These are phyloP conservation scores for Bolboschoenus planiculmis DNA, from an alignment of 176 grass and related monocot species.

Conservation along the genomic window DNA sequence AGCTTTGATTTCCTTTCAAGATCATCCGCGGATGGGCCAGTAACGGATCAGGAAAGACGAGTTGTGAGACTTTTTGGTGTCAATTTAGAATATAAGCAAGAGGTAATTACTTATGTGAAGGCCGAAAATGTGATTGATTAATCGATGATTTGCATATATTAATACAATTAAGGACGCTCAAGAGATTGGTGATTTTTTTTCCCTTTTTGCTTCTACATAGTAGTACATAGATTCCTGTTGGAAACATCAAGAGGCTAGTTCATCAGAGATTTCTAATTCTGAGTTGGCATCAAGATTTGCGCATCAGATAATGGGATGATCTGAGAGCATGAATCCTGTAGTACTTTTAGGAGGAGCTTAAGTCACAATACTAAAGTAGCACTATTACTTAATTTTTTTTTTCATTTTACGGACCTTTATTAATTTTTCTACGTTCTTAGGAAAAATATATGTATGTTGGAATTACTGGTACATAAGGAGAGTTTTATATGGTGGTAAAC, in stretches of 20 bases:
- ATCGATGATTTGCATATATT: not conserved
- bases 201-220: not conserved
- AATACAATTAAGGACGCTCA: not conserved
- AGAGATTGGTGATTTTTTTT: not conserved
- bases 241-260: not conserved
- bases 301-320: not conserved
- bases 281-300: not conserved
- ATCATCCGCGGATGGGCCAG: not conserved
- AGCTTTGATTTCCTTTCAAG: not conserved
- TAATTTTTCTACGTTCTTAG: not conserved
- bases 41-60: not conserved
- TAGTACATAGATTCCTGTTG: not conserved
- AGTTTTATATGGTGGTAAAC: not conserved
- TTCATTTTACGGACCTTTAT: not conserved
- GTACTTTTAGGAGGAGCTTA: not conserved
- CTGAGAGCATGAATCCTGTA: not conserved
- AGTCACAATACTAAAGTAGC: not conserved
- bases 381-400: not conserved
- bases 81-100: constrained; percentile 38
- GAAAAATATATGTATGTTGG: not conserved
- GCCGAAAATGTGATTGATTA: not conserved
- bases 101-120: not conserved
- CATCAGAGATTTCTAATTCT: not conserved
- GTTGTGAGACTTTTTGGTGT: constrained; percentile 64
- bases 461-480: not conserved